Evolutionary conservation across 1,284 basidiomycete genomes (phyloP), one percentile per base, ranked within the genome.

Genomic region (Apiotrichum veenhuisii): DNA sequence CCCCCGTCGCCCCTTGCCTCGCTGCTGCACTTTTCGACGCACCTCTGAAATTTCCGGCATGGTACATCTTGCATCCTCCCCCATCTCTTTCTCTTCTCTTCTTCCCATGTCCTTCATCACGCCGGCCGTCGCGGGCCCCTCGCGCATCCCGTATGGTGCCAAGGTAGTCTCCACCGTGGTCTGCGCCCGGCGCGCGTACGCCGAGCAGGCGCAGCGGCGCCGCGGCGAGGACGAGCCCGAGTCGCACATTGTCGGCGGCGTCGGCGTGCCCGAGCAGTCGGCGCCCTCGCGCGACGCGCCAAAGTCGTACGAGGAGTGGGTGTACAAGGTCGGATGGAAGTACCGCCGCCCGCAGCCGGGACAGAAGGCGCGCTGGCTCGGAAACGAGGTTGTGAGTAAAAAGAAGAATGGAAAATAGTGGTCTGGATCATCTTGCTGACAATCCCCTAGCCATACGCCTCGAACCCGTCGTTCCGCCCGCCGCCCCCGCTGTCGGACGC

Each of bases 391-490:
- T 14, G 74, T 76, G 51, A 61, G 73, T 74, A 18, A 20, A 41
- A 22, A 30, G 25, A 20, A 10, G 7, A 8, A 18, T 12, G 26
- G 30, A 11, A 18, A 10, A 22, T 47, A 50, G 45, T 23, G 45
- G 25, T 27, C 42, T 3, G 10, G 8, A 8, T 4, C 20, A 41
- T 22, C 9, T 14, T 22, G 27, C 55, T 63, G 50, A 65, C 47
- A 25, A n/a, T n/a, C n/a, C 14, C 25, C 7, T 50, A 77, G 75
- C 76, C 76, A 9, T 77, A 68, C 62, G 55, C 67, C 11, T 65
- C 64, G 33, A 77, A 77, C 59, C 76, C 76, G 0, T 63, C 67
- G 11, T 77, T 77, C 64, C 59, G 68, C 40, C 76, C 76, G 22
- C 75, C 76, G 27, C 69, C 76, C 15, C 76, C 76, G 3, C 56